Conservation (phyloP, 345 rosid species). For the Turnera subulata region DNA sequence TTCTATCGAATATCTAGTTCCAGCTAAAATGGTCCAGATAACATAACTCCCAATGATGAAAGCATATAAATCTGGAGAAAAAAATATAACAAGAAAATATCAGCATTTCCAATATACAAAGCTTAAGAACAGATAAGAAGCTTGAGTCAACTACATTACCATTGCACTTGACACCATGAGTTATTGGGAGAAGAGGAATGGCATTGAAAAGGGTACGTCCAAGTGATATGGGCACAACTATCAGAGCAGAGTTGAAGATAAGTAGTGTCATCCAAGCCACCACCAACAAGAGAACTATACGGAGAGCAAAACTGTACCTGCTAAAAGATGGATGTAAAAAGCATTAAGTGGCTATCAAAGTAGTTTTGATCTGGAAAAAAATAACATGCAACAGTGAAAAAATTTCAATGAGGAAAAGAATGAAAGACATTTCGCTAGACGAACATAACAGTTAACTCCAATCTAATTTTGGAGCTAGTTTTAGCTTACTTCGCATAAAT, state of each 20-base stretch:
- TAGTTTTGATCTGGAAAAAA: not conserved
- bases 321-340: constrained; percentile 30
- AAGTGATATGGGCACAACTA: constrained; percentile 86
- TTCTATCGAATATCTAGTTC: constrained; percentile 78
- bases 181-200: constrained; percentile 90
- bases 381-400: not conserved
- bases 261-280: constrained; percentile 97
- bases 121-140: not conserved
- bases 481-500: no score
- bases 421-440: not conserved
- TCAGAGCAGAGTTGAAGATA: constrained; percentile 81
- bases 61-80: constrained; percentile 73
- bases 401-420: not conserved
- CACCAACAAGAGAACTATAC: constrained; percentile 77
- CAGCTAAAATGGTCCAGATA: constrained; percentile 88
- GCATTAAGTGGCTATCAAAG: constrained; percentile 5
- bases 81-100: constrained; percentile 9
- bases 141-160: constrained; percentile 42
- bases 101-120: constrained; percentile 10
- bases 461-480: no score
- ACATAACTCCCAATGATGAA: constrained; percentile 90
- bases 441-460: no score
- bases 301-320: constrained; percentile 81
- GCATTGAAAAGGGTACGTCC: constrained; percentile 91
- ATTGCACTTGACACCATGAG: constrained; percentile 97